Evolutionary conservation across 768 basidiomycete species (phyloP).

Genomic region (Agrocybe chaxingu): DNA sequence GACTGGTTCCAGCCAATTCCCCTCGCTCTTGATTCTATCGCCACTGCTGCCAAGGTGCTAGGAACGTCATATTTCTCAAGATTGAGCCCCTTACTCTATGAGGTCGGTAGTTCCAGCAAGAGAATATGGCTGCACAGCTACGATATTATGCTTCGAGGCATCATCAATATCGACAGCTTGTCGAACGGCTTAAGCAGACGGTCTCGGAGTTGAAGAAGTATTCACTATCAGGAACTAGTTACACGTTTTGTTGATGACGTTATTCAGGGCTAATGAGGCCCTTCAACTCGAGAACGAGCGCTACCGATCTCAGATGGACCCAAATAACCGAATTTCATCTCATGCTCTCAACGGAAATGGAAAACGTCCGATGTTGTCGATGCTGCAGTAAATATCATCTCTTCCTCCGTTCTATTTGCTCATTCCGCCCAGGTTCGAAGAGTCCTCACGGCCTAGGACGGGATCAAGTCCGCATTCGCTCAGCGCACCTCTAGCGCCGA

Average conservation of each 20-base stretch:
- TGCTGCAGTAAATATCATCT: slow-evolving; percentile 18
- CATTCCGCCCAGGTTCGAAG: slow-evolving; percentile 14
- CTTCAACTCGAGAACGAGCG: slow-evolving; percentile 49
- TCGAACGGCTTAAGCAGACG: slow-evolving; percentile 54
- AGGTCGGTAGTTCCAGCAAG: slow-evolving; percentile 67
- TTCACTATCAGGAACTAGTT: slow-evolving; percentile 9
- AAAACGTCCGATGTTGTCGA: slow-evolving; percentile 57
- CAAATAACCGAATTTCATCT: slow-evolving; percentile 26
- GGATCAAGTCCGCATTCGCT: slow-evolving; percentile 63
- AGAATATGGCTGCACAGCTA: slow-evolving; percentile 66
- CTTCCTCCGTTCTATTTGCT: neutral
- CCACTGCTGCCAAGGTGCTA: slow-evolving; percentile 64
- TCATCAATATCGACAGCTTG: slow-evolving; percentile 48
- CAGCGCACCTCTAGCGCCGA: slow-evolving; percentile 53
- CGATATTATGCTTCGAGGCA: slow-evolving; percentile 58
- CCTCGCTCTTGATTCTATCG: slow-evolving; percentile 56
- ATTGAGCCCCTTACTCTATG: neutral
- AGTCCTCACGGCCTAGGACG: slow-evolving; percentile 26
- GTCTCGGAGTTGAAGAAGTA: slow-evolving; percentile 58
- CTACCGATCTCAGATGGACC: slow-evolving; percentile 33
- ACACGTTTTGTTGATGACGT: slow-evolving; percentile 1
- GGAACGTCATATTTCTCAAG: neutral
- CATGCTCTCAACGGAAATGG: slow-evolving; percentile 50
- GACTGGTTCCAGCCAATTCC: slow-evolving; percentile 75
- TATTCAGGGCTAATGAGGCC: slow-evolving; percentile 44